Evolutionary conservation across 2,329 filamentous ascomycete species (phyloP).

Genomic region (Neofusicoccum sp.): DNA sequence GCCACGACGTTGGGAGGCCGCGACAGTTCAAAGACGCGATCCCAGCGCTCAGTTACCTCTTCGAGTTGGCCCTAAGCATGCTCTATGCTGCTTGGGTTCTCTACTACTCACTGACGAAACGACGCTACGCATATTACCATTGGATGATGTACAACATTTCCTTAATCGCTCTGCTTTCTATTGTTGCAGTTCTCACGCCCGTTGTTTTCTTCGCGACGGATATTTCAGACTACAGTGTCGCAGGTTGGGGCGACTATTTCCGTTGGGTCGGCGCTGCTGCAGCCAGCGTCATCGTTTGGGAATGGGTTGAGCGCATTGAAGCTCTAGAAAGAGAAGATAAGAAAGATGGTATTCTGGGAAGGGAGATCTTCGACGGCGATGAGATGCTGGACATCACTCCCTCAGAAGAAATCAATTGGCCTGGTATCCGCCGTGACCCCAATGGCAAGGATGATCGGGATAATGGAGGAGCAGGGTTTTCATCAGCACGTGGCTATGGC

Average conservation of each 20-base stretch:
- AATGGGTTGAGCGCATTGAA: slow-evolving; percentile 95
- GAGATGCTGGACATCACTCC: slow-evolving; percentile 77
- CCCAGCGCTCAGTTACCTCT: slow-evolving; percentile 85
- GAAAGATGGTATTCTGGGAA: slow-evolving; percentile 85
- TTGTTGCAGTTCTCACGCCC: slow-evolving; percentile 80
- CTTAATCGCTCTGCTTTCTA: slow-evolving; percentile 73
- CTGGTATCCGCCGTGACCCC: slow-evolving; percentile 40
- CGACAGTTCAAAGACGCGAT: slow-evolving; percentile 83
- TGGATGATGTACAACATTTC: slow-evolving; percentile 86
- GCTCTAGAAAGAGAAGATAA: slow-evolving; percentile 88
- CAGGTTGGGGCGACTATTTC: slow-evolving; percentile 92
- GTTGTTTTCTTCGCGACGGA: slow-evolving; percentile 93
- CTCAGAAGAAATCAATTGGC: slow-evolving; percentile 56
- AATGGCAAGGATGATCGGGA: slow-evolving; percentile 31
- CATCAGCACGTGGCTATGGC: slow-evolving; percentile 25
- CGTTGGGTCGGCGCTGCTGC: slow-evolving; percentile 94
- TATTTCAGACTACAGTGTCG: slow-evolving; percentile 79
- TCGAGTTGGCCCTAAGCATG: slow-evolving; percentile 80
- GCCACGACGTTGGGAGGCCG: slow-evolving; percentile 60
- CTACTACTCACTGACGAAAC: slow-evolving; percentile 90
- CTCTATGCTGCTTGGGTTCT: slow-evolving; percentile 92
- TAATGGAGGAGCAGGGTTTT: slow-evolving; percentile 24
- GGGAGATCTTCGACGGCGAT: slow-evolving; percentile 90
- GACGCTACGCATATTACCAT: slow-evolving; percentile 87
- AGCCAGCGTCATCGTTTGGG: slow-evolving; percentile 95